A percentile compares a stretch with the other conserved stretches of the same genome.
phyloP scores from a whole-genome alignment of 257 asterid species.

The Solanum tacnaense region DNA sequence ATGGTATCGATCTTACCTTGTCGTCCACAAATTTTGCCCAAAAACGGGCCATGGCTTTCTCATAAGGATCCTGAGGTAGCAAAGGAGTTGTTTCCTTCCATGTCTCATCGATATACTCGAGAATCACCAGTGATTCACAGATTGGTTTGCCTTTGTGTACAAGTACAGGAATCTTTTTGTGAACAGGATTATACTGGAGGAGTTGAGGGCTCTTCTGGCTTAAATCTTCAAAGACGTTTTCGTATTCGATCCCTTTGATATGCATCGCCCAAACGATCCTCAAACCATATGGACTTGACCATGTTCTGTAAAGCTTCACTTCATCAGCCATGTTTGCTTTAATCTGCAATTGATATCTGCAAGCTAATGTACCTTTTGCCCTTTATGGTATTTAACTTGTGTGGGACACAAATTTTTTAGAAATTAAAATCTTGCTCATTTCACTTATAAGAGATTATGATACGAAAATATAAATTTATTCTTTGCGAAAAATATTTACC shows the following conservation, averaged over 20 bases:
- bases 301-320: conserved; percentile 51
- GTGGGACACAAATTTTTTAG: neutral
- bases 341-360: neutral
- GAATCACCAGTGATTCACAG: conserved; percentile 66
- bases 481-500: neutral
- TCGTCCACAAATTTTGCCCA: conserved; percentile 77
- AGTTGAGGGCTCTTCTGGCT: conserved; percentile 44
- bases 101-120: conserved; percentile 62
- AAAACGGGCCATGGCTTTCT: conserved; percentile 50
- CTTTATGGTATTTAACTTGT: no score
- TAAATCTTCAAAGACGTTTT: conserved; percentile 40
- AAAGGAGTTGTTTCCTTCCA: conserved; percentile 47
- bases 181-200: conserved; percentile 44
- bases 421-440: neutral
- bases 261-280: conserved; percentile 48
- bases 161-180: conserved; percentile 52
- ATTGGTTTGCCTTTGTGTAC: conserved; percentile 62
- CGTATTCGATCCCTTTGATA: conserved; percentile 46
- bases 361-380: neutral
- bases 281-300: conserved; percentile 57
- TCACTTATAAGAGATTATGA: no score
- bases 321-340: conserved; percentile 43
- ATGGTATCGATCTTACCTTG: conserved; percentile 30
- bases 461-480: no score
- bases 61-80: conserved; percentile 58